Base-by-base conservation (phyloP, 2,329 filamentous ascomycete species). In the Curvularia lunata region DNA sequence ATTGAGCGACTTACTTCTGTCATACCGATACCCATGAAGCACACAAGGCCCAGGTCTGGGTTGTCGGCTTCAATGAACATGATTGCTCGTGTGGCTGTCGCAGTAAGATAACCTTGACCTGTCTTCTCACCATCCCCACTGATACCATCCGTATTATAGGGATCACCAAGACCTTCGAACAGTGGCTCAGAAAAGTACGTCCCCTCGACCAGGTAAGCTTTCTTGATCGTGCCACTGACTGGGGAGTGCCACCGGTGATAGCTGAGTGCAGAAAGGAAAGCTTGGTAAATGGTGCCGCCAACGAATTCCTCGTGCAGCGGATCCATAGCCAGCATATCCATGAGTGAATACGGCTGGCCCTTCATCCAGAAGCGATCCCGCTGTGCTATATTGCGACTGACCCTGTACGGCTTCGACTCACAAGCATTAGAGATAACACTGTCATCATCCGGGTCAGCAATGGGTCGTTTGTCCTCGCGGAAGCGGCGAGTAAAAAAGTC, bases 201-300 rank as follows among this genome's bases (percentile, higher is more conserved):
- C 1, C 89, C 89, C 21, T 86, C 82, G 4, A 84, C 72, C 0
- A 88, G 80, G 56, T 83, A 86, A 0, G 84, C 83, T 52, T 85
- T 84, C 45, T 80, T 78, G 16, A 91, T 76, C 5, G 72, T 86
- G 0, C 89, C 89, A 5, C 79, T 83, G 0, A 91, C 83, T n/a
- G 89, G 89, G 0, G 85, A 74, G 75, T 91, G 88, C 89, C 89
- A 91, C 25, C 88, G 83, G 73, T 91, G 89, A 72, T 91, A 91
- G 42, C 84, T 87, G 51, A 89, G 75, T 0, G 87, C 85, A 7
- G 83, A 87, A 3, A 91, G 77, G 69, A 89, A 91, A 0, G 88
- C 88, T 68, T 91, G 88, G 73, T 91, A 91, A 27, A 91, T 79
- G 0, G 86, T 90, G 1, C 85, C 88, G 5, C 84, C 85, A 0